Evolutionary conservation across 768 basidiomycete genomes (phyloP), one percentile per base, ranked within the genome.

Genomic region (Porphyrellus cyaneotinctus): DNA sequence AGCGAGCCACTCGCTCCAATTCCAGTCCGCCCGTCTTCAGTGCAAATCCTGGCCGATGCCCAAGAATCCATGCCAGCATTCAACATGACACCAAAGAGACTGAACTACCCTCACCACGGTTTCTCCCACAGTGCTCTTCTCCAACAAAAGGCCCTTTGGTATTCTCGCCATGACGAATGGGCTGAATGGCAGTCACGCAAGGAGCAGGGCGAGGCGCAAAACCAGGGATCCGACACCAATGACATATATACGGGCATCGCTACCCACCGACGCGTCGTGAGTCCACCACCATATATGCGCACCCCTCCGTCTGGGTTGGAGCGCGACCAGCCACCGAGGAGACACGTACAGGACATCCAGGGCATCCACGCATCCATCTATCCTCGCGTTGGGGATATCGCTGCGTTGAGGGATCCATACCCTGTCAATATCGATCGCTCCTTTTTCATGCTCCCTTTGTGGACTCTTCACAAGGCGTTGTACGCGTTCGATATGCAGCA

Each of bases 381-480:
- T 60, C 86, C 86, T n/a, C 77, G 86, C 3, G 75, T 78, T 12
- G 86, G 86, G 6, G 85, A 87, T 56, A 67, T 88, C 23, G 64
- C 73, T 1, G 74, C 82, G 2, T 66, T 87, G 35, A 77, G 79
- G 24, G 83, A 87, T 59, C 78, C 81, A 3, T 80, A 79, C 60
- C 75, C 75, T 44, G 74, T 70, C 53, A 71, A 79, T 46, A 73
- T 84, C 45, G 86, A 88, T 64, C 79, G 79, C 12, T 80, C 71
- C 56, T 84, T 87, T 58, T 75, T 75, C 53, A 71, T 66, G 31
- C 72, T 82, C 59, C 79, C 82, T 4, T 63, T 81, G 43, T 86
- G 84, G 80, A 87, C 85, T 18, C 80, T 87, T 61, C 69, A 74
- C 39, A 87, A 87, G 72, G 77, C 75, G 36, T 58, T 87, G n/a